Percentiles rank a stretch among this genome's conserved stretches.
phyloP scores from a whole-genome alignment of 108 stramenopile genomes.

The Skeletonema marinoi region DNA sequence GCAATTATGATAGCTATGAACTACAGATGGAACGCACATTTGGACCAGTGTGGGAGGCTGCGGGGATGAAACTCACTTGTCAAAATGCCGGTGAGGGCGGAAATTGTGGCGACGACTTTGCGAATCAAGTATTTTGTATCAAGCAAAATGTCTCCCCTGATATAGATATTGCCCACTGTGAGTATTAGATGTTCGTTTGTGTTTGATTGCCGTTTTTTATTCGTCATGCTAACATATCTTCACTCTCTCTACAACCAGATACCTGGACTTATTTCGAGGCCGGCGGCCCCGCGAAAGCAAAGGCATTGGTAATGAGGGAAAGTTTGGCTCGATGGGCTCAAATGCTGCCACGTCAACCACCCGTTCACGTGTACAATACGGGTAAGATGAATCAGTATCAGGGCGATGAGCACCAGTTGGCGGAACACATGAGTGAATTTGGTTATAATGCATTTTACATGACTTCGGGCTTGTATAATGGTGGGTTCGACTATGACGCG shows the following conservation, averaged over 20 bases:
- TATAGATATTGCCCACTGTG: slow-evolving; percentile 48
- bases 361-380: slow-evolving; percentile 43
- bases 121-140: slow-evolving; percentile 50
- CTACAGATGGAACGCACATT: slow-evolving; percentile 42
- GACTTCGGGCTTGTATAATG: slow-evolving; percentile 27
- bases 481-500: slow-evolving; percentile 46
- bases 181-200: background rate
- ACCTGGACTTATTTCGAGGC: slow-evolving; percentile 60
- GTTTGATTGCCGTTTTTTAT: background rate
- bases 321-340: slow-evolving; percentile 47
- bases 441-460: slow-evolving; percentile 53
- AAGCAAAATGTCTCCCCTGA: slow-evolving; percentile 50
- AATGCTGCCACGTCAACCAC: slow-evolving; percentile 49
- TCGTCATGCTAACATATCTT: background rate
- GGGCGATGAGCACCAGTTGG: slow-evolving; percentile 22
- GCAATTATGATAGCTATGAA: slow-evolving; percentile 49
- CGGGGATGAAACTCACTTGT: slow-evolving; percentile 45
- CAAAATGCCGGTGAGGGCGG: slow-evolving; percentile 56
- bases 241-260: background rate
- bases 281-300: background rate
- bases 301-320: slow-evolving; percentile 13
- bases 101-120: slow-evolving; percentile 46
- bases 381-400: background rate
- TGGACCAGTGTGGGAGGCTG: slow-evolving; percentile 46
- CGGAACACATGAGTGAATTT: slow-evolving; percentile 22